phyloP scores from a whole-genome alignment of 2,329 filamentous ascomycete genomes.

The Plectosphaerella sp. region DNA sequence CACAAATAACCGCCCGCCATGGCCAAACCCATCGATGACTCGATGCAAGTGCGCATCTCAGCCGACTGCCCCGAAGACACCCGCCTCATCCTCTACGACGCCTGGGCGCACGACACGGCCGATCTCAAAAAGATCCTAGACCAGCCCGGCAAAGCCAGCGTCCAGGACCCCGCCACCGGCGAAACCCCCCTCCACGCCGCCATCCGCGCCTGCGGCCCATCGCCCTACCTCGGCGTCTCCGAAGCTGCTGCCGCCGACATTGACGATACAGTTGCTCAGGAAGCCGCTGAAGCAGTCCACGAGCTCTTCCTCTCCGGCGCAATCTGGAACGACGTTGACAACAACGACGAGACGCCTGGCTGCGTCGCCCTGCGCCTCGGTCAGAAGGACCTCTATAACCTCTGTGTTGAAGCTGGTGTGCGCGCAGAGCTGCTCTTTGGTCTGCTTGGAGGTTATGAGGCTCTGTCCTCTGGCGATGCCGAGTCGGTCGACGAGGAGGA shows the following conservation, averaged over 20 bases:
- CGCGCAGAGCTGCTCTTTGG: conserved; percentile 84
- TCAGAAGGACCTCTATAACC: conserved; percentile 66
- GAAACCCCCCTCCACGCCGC: conserved; percentile 87
- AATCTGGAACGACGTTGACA: conserved; percentile 95
- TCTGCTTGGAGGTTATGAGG: conserved; percentile 76
- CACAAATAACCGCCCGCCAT: conserved; percentile 11
- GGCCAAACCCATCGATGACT: conserved; percentile 37
- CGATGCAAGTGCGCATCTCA: conserved; percentile 48
- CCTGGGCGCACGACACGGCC: conserved; percentile 58
- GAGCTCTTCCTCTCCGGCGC: conserved; percentile 82
- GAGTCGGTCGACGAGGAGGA: conserved; percentile 34
- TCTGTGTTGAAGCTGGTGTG: conserved; percentile 86
- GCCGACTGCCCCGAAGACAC: conserved; percentile 44
- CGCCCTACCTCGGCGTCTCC: conserved; percentile 16
- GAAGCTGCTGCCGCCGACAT: conserved; percentile 20
- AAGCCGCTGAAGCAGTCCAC: conserved; percentile 63
- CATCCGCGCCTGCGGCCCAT: conserved; percentile 66
- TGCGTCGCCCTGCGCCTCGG: conserved; percentile 74
- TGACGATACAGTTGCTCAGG: conserved; percentile 44
- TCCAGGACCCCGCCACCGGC: conserved; percentile 79
- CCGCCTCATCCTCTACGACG: conserved; percentile 47
- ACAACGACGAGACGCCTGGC: conserved; percentile 82
- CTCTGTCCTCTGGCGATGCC: conserved; percentile 50
- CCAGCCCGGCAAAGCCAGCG: conserved; percentile 60
- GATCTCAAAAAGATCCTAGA: conserved; percentile 67